A percentile compares a stretch with the other conserved stretches of the same genome.
Evolutionary conservation across 176 grass and related monocot species (phyloP).

Genomic region (Bolboschoenus planiculmis): DNA sequence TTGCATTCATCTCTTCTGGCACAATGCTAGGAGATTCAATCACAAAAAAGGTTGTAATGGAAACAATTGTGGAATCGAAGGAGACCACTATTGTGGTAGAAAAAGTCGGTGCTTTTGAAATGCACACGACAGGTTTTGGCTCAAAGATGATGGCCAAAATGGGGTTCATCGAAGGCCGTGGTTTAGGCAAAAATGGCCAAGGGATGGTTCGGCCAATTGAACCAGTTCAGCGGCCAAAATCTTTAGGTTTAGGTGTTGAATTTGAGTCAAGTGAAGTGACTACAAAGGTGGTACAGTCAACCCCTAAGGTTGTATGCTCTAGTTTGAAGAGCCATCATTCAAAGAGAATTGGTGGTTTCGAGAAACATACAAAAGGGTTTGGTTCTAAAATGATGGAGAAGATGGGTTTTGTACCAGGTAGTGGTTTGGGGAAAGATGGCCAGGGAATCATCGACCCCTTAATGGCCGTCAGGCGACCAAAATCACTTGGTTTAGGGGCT

Average conservation of each 20-base stretch:
- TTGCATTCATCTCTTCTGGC: slow-evolving; percentile 72
- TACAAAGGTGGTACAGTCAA: slow-evolving; percentile 24
- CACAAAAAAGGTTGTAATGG: slow-evolving; percentile 29
- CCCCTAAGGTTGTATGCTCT: slow-evolving; percentile 18
- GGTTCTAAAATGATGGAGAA: slow-evolving; percentile 88
- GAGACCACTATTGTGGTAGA: slow-evolving; percentile 27
- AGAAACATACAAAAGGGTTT: slow-evolving; percentile 89
- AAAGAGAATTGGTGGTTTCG: slow-evolving; percentile 46
- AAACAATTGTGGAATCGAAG: slow-evolving; percentile 20
- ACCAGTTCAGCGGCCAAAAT: slow-evolving; percentile 71
- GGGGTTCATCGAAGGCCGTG: slow-evolving; percentile 73
- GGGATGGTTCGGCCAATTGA: slow-evolving; percentile 76
- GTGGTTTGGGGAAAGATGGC: slow-evolving; percentile 61
- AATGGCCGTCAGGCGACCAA: slow-evolving; percentile 47
- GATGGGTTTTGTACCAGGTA: slow-evolving; percentile 76
- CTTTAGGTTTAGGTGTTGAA: slow-evolving; percentile 73
- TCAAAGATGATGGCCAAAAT: slow-evolving; percentile 98
- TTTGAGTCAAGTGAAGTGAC: slow-evolving; percentile 38
- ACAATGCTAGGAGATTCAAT: slow-evolving; percentile 49
- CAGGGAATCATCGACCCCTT: slow-evolving; percentile 62
- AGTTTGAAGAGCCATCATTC: slow-evolving; percentile 17
- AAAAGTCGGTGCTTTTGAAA: slow-evolving; percentile 55
- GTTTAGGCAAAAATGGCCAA: slow-evolving; percentile 83
- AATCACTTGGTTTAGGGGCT: slow-evolving; percentile 45
- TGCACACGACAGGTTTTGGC: slow-evolving; percentile 85